These are phyloP conservation scores for Aspergillus bombycis DNA, from an alignment of 2,329 filamentous ascomycete species.

Conservation along the genomic window DNA sequence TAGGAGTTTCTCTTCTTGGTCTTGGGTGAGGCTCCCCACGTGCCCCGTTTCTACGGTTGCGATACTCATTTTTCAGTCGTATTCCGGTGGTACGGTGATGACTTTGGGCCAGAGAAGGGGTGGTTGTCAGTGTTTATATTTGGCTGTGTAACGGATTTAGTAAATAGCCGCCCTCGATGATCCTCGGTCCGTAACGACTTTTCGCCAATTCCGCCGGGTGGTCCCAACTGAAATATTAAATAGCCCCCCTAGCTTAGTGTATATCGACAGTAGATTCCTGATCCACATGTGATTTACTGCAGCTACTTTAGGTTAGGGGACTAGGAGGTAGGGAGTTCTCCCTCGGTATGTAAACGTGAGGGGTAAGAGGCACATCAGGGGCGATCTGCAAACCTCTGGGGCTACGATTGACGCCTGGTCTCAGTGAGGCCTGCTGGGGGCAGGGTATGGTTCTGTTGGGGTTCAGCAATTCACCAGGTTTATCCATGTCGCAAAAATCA, in stretches of 20 bases:
- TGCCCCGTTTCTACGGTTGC: constrained; percentile 57
- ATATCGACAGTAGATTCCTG: background rate
- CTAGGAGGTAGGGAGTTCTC: background rate
- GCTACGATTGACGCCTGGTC: background rate
- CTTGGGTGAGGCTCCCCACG: constrained; percentile 78
- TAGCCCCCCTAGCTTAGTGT: background rate
- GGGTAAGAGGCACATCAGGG: background rate
- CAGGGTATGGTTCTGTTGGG: background rate
- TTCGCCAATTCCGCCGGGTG: background rate
- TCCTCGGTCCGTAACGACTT: background rate
- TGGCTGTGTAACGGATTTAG: background rate
- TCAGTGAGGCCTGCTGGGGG: background rate
- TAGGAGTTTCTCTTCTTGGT: constrained; percentile 84
- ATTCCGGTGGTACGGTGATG: background rate
- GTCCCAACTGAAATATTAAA: background rate
- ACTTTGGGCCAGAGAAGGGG: background rate
- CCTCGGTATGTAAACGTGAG: background rate
- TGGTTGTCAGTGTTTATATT: background rate
- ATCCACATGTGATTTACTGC: background rate
- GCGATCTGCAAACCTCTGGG: background rate
- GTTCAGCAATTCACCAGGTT: background rate
- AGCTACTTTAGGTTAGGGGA: background rate
- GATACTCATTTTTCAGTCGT: constrained; percentile 13
- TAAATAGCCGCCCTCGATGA: background rate
- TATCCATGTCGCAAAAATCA: background rate